These are phyloP conservation scores for Pichia nakasei DNA, from an alignment of 805 yeast genomes.

Conservation along the genomic window DNA sequence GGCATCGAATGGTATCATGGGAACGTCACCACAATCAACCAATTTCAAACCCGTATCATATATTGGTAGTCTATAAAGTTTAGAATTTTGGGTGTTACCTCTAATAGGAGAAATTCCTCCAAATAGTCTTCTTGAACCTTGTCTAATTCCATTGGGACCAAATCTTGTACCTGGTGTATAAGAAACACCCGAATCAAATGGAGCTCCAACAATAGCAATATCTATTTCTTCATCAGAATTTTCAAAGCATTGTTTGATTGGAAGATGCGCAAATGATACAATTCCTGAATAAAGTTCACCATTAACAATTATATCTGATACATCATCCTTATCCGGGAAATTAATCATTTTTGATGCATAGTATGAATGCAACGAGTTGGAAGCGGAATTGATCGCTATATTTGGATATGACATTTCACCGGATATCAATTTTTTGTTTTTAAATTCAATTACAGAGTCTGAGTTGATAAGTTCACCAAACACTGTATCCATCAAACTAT, in stretches of 20 bases:
- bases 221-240: slow-evolving; percentile 33
- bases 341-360: slow-evolving; percentile 18
- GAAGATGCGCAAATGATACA: slow-evolving; percentile 46
- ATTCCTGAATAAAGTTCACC: slow-evolving; percentile 38
- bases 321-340: slow-evolving; percentile 30
- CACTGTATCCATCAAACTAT: slow-evolving; percentile 18
- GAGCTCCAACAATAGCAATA: slow-evolving; percentile 51
- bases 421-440: slow-evolving; percentile 3
- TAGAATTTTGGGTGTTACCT: slow-evolving; percentile 27
- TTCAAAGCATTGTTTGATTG: slow-evolving; percentile 40
- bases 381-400: neutral
- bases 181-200: slow-evolving; percentile 49
- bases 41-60: slow-evolving; percentile 32
- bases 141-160: slow-evolving; percentile 44
- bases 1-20: slow-evolving; percentile 54
- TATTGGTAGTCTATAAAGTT: slow-evolving; percentile 32
- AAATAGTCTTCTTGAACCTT: slow-evolving; percentile 34
- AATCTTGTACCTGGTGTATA: slow-evolving; percentile 51
- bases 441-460: slow-evolving; percentile 5
- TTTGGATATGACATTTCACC: slow-evolving; percentile 7
- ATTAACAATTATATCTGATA: slow-evolving; percentile 22
- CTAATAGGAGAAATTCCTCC: slow-evolving; percentile 35
- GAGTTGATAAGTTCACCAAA: slow-evolving; percentile 18
- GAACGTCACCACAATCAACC: slow-evolving; percentile 54
- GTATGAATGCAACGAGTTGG: slow-evolving; percentile 2